phyloP scores from a whole-genome alignment of 495 filamentous ascomycete genomes.

The Chaetomium tenue region DNA sequence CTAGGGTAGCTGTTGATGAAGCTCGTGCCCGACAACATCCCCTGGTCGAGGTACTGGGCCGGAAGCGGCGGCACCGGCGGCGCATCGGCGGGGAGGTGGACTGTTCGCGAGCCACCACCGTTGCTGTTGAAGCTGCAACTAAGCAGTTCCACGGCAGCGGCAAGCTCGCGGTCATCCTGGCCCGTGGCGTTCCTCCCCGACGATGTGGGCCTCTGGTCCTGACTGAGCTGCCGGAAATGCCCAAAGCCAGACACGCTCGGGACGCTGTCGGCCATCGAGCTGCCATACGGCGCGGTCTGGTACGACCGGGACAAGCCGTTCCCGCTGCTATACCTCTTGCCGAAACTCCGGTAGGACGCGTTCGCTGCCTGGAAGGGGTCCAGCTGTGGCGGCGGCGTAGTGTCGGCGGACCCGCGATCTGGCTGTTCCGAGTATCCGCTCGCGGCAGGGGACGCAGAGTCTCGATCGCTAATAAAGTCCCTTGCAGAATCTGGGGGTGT shows the following conservation, averaged over 20 bases:
- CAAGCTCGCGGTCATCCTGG: constrained; percentile 76
- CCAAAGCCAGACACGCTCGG: constrained; percentile 48
- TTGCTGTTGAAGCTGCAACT: constrained; percentile 87
- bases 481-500: constrained; percentile 59
- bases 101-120: constrained; percentile 56
- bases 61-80: constrained; percentile 87
- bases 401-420: constrained; percentile 68
- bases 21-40: constrained; percentile 46
- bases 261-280: constrained; percentile 52
- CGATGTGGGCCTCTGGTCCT: constrained; percentile 59
- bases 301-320: constrained; percentile 79
- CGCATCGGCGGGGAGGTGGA: constrained; percentile 69
- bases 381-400: constrained; percentile 64
- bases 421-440: constrained; percentile 73
- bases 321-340: constrained; percentile 63
- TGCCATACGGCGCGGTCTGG: constrained; percentile 66
- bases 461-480: constrained; percentile 70
- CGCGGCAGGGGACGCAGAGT: constrained; percentile 74
- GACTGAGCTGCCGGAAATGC: constrained; percentile 56
- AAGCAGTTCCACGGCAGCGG: constrained; percentile 83
- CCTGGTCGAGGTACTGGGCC: constrained; percentile 60
- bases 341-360: constrained; percentile 48
- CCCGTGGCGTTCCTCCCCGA: constrained; percentile 60
- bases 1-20: constrained; percentile 55
- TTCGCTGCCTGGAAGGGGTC: constrained; percentile 44